Percentiles rank a stretch among this genome's conserved stretches.
Conservation (phyloP, 2,329 filamentous ascomycete genomes). For the Talaromyces sp. region DNA sequence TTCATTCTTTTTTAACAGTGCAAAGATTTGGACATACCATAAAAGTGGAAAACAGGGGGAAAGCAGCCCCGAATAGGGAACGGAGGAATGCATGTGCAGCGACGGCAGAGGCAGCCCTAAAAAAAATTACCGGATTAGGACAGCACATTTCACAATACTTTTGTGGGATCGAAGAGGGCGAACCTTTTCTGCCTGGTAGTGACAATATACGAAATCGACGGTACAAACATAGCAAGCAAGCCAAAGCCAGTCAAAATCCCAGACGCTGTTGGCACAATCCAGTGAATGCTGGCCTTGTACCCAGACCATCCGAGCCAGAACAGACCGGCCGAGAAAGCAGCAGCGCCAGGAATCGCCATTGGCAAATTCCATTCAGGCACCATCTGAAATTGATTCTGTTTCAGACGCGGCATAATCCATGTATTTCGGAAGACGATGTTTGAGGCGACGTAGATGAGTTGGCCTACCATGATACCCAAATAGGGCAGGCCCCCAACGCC, state of each 20-base stretch:
- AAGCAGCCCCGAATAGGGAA: constrained; percentile 30
- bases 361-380: constrained; percentile 50
- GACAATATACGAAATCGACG: constrained; percentile 24
- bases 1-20: constrained; percentile 46
- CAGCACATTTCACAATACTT: constrained; percentile 43
- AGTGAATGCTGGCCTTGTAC: constrained; percentile 44
- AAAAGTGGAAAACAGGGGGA: constrained; percentile 31
- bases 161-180: no score
- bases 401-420: constrained; percentile 25
- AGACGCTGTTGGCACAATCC: constrained; percentile 55
- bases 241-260: constrained; percentile 60
- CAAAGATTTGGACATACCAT: constrained; percentile 46
- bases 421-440: constrained; percentile 42
- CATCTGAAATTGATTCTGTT: constrained; percentile 37
- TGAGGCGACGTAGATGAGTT: constrained; percentile 29
- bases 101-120: constrained; percentile 56
- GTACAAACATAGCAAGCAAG: constrained; percentile 55
- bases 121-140: constrained; percentile 61
- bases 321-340: constrained; percentile 52
- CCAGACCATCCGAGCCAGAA: constrained; percentile 61
- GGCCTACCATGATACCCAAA: constrained; percentile 47
- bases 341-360: constrained; percentile 51
- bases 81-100: constrained; percentile 51
- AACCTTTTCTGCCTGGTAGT: constrained; percentile 9
- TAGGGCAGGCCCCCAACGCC: constrained; percentile 46